Conservation (phyloP, 345 rosid species). For the Acer negundo region DNA sequence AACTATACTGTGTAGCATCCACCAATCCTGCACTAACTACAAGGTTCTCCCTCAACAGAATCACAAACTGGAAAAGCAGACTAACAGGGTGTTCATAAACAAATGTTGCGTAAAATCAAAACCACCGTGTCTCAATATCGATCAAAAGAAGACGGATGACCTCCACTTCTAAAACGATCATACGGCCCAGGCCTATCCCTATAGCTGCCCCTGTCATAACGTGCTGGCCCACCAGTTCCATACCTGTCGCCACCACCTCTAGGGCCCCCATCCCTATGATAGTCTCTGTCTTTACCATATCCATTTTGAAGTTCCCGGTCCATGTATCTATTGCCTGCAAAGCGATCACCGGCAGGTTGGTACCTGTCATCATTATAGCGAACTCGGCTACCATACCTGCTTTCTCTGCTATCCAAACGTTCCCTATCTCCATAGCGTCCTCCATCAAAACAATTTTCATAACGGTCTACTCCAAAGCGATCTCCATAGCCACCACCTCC, state of each 20-base stretch:
- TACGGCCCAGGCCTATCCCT: conserved; percentile 42
- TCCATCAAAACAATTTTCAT: conserved; percentile 42
- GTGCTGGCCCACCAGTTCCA: conserved; percentile 37
- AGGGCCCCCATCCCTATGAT: conserved; percentile 32
- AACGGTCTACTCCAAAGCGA: conserved; percentile 39
- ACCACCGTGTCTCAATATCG: conserved; percentile 26
- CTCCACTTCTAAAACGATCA: conserved; percentile 34
- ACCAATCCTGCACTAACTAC: conserved; percentile 1
- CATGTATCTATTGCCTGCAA: conserved; percentile 33
- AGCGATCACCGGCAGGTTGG: conserved; percentile 38
- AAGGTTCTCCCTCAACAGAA: background rate
- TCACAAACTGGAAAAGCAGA: background rate
- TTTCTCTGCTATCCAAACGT: conserved; percentile 34
- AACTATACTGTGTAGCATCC: conserved; percentile 14
- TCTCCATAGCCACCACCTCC: conserved; percentile 34
- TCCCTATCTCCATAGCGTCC: conserved; percentile 42
- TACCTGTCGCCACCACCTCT: conserved; percentile 39
- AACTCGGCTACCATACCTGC: conserved; percentile 35
- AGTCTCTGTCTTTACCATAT: conserved; percentile 18
- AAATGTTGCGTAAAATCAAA: background rate
- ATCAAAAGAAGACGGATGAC: conserved; percentile 34
- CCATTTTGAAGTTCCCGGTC: conserved; percentile 17
- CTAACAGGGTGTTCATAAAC: background rate
- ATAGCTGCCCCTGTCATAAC: conserved; percentile 28
- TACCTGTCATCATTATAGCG: conserved; percentile 39